These are phyloP conservation scores for Chiua sp. DNA, from an alignment of 1,284 basidiomycete genomes.

Conservation along the genomic window DNA sequence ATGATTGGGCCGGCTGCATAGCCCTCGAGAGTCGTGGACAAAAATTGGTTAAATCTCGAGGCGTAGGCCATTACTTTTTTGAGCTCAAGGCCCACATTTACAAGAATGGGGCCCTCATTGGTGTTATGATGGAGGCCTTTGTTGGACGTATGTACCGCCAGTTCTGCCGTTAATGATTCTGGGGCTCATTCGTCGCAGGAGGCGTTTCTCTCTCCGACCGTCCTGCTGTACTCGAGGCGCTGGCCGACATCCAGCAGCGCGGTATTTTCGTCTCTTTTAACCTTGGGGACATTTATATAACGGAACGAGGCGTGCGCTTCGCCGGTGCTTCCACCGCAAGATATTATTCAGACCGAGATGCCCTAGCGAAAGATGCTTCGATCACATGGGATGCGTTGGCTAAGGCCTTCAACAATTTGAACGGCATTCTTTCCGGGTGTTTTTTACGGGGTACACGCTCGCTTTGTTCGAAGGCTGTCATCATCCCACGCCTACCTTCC, in stretches of 20 bases:
- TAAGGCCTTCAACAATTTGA: slow-evolving; percentile 25
- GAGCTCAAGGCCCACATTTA: slow-evolving; percentile 52
- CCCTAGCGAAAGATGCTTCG: slow-evolving; percentile 26
- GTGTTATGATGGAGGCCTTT: slow-evolving; percentile 50
- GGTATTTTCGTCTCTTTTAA: slow-evolving; percentile 36
- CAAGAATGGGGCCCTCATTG: slow-evolving; percentile 45
- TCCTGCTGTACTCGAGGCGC: slow-evolving; percentile 45
- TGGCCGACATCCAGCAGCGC: slow-evolving; percentile 44
- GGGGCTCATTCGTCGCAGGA: slow-evolving; percentile 29
- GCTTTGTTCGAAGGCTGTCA: slow-evolving; percentile 8
- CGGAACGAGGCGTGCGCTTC: slow-evolving; percentile 37
- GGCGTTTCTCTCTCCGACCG: slow-evolving; percentile 40
- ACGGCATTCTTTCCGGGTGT: slow-evolving; percentile 1
- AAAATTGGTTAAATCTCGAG: slow-evolving; percentile 41
- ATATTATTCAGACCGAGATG: slow-evolving; percentile 28
- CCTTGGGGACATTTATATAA: slow-evolving; percentile 37
- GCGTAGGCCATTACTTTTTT: slow-evolving; percentile 43
- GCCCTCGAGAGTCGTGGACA: slow-evolving; percentile 42
- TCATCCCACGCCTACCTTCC: slow-evolving; percentile 36
- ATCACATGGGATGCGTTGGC: slow-evolving; percentile 25
- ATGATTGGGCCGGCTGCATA: slow-evolving; percentile 33
- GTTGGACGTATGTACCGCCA: slow-evolving; percentile 42
- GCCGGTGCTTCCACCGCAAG: slow-evolving; percentile 21
- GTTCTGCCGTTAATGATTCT: neutral
- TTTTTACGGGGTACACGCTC: slow-evolving; percentile 12